Evolutionary conservation across 2,329 filamentous ascomycete genomes (phyloP), one percentile per base, ranked within the genome.

Genomic region (Phyllosticta paracitricarpa): DNA sequence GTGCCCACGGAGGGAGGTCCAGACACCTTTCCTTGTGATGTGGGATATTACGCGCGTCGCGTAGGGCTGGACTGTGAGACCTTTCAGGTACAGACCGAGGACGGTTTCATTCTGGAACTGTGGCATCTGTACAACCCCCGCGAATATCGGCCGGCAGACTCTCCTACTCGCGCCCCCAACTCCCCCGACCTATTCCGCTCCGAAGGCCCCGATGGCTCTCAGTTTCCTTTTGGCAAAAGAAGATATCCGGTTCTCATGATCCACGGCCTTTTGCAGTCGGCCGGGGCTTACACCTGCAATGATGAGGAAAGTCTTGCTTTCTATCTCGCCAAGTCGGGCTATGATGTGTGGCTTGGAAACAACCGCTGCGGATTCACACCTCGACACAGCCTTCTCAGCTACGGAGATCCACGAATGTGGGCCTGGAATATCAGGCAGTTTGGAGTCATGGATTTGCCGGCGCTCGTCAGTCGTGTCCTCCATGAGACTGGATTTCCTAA

Each of bases 291-390:
- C 71, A 96, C 91, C 73, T 86, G 87, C 65, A 96, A 93, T 70
- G 92, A 96, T 68, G 91, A 96, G 64, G 85, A 91, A 66, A 93
- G 89, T 26, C 81, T 97, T 7, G 92, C 93, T 0, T 97, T 97
- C 74, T 96, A 88, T 77, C 84, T 97, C 7, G 91, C 89, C 73
- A 96, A 96, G 74, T 86, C 88, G 0, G 92, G 92, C 1, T 97
- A 91, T 73, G 93, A 97, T 72, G 90, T 97, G 51, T 97, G 92
- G 92, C 80, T 97, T 17, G 93, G 93, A 4, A 96, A 96, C 75
- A 97, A 96, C 70, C 83, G 93, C 22, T 96, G 91, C 70, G 92
- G 92, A 1, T 91, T 94, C 73, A 78, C 82, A 0, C 92, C 93
- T 0, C 83, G 85, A 65, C 93, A 97, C 70, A 82, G 81, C 2